These are phyloP conservation scores for Cyberlindnera euphorbiae DNA, from an alignment of 805 yeast genomes.

Conservation along the genomic window DNA sequence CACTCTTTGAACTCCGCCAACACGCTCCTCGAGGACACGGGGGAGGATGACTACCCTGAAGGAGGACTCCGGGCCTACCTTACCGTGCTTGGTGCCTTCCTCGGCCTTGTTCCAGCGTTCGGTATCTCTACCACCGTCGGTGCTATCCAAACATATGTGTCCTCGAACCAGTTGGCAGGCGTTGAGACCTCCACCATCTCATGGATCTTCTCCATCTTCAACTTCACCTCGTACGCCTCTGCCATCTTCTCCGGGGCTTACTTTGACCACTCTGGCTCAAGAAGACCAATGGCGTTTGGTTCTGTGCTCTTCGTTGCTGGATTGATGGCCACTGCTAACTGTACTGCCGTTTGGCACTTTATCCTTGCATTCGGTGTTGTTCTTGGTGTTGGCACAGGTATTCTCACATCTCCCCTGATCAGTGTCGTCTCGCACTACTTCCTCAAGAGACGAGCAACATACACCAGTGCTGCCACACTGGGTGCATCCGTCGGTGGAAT, in stretches of 20 bases:
- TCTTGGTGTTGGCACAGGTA: conserved; percentile 55
- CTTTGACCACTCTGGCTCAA: conserved; percentile 60
- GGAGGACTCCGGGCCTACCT: conserved; percentile 56
- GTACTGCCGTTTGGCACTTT: conserved; percentile 53
- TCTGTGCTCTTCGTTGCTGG: conserved; percentile 45
- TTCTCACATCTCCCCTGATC: conserved; percentile 56
- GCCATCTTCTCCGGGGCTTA: conserved; percentile 53
- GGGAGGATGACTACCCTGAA: conserved; percentile 36
- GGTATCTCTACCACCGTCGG: conserved; percentile 63
- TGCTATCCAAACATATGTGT: conserved; percentile 60
- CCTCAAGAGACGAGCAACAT: conserved; percentile 51
- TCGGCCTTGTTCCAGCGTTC: conserved; percentile 53
- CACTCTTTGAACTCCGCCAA: neutral
- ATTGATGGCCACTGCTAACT: conserved; percentile 51
- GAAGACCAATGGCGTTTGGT: conserved; percentile 39
- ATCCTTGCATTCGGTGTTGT: conserved; percentile 53
- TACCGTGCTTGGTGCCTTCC: conserved; percentile 55
- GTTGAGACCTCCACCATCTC: conserved; percentile 48
- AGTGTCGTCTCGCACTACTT: conserved; percentile 69
- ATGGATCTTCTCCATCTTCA: conserved; percentile 64
- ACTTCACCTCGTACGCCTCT: conserved; percentile 46
- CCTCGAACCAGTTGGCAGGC: conserved; percentile 45
- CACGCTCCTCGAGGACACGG: conserved; percentile 5
- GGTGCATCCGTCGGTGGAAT: conserved; percentile 59
- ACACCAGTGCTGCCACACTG: conserved; percentile 44